Base-by-base conservation (phyloP, 2,329 filamentous ascomycete species). In the Trichoderma endophyticum region DNA sequence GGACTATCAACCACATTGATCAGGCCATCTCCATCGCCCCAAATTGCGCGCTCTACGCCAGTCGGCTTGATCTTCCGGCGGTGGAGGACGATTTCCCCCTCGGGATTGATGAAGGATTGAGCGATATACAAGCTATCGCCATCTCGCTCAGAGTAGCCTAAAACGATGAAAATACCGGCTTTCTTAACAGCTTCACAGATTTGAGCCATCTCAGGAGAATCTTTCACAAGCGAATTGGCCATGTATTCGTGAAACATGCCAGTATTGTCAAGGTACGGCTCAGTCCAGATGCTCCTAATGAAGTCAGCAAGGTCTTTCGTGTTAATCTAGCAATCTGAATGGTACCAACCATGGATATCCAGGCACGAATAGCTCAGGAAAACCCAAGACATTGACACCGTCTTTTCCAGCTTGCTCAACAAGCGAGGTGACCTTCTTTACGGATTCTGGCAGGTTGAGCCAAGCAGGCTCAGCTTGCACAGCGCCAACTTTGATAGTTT, bases 381-480 rank as follows among this genome's bases (percentile, higher is more conserved):
- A 88, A 0, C 82, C 81, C 6, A 91, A 76, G 3, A 91, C 79
- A 64, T 87, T 82, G 0, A 86, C 86, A 3, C 84, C 85, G 59
- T 86, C 83, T 2, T 77, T 73, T 3, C 85, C 85, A 0, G 89
- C 89, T 75, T 88, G 83, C 57, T 81, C 77, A 71, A 91, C 89
- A 62, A 90, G 80, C 0, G 78, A 75, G 75, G 86, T 85, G 5
- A 88, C 88, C 76, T 90, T 91, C 3, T 82, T 77, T 0, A 90
- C 84, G 2, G 83, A 82, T 1, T 78, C 84, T 3, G 83, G 78
- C 7, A 91, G 82, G 75, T 91, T 85, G 4, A 90, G 80, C 88
- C 88, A 91, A 1, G 82, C 84, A 0, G 89, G 88, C 77, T 91
- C 89, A 6, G 86, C 84, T 76, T 91, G 88, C 0, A 87, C 84